phyloP scores from a whole-genome alignment of 495 filamentous ascomycete species.

The Xylaria telfairii region DNA sequence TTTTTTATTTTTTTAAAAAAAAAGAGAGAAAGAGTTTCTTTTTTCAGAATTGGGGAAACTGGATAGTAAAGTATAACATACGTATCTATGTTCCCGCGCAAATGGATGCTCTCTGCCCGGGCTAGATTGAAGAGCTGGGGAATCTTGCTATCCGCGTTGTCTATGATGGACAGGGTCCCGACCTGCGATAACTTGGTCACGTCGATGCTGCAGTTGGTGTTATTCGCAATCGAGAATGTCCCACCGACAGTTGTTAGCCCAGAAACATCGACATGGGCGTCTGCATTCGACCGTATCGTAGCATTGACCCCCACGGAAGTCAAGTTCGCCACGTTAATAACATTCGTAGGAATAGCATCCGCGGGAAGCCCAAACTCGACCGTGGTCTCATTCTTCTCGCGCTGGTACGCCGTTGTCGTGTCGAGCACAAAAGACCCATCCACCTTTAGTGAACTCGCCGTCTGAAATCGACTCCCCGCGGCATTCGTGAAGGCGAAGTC shows the following conservation, averaged over 20 bases:
- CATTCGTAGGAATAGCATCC: not conserved
- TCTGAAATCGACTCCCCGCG: not conserved
- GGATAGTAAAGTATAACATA: not conserved
- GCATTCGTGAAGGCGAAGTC: slow-evolving; percentile 3
- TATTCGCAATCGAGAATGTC: not conserved
- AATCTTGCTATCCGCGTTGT: not conserved
- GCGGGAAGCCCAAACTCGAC: no score
- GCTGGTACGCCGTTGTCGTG: not conserved
- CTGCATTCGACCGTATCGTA: not conserved
- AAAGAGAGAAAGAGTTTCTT: no score
- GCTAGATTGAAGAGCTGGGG: not conserved
- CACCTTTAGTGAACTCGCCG: not conserved
- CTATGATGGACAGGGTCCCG: not conserved
- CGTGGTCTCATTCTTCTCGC: not conserved
- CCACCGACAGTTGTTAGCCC: not conserved
- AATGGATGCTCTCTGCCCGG: not conserved
- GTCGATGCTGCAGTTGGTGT: slow-evolving; percentile 3
- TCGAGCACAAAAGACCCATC: not conserved
- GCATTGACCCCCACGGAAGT: not conserved
- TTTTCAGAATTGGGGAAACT: no score
- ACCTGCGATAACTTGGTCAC: not conserved
- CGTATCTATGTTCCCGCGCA: slow-evolving; percentile 6
- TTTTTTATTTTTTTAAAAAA: no score
- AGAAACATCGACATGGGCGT: not conserved
- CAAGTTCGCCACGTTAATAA: not conserved